Conservation (phyloP, 1,139 yeast species). For the Spathaspora sp. region DNA sequence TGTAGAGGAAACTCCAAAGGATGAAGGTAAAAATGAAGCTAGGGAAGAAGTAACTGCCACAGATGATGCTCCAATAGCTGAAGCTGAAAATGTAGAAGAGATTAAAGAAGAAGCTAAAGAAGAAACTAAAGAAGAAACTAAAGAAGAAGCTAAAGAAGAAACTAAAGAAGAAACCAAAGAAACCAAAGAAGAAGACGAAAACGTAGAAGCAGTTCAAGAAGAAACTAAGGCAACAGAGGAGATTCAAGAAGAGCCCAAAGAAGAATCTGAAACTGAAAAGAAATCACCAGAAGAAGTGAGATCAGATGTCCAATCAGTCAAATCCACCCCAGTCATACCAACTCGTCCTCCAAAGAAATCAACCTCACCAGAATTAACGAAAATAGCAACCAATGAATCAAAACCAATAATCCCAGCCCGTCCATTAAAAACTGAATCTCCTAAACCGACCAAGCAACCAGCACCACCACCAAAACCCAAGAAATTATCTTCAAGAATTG, state of each 20-base stretch:
- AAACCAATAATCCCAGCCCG: slow-evolving; percentile 11
- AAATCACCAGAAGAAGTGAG: slow-evolving; percentile 3
- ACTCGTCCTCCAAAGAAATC: slow-evolving; percentile 12
- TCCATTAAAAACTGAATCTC: slow-evolving; percentile 9
- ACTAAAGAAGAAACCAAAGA: neutral
- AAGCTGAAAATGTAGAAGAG: neutral
- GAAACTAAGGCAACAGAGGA: neutral
- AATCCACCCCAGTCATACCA: slow-evolving; percentile 10
- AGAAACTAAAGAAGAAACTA: neutral
- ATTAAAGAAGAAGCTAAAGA: neutral
- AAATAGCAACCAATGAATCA: neutral
- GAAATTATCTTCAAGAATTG: slow-evolving; percentile 72
- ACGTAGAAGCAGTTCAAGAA: slow-evolving; percentile 9
- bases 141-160: neutral
- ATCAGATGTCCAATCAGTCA: neutral
- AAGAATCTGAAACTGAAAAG: neutral
- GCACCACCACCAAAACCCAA: slow-evolving; percentile 70
- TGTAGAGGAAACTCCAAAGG: neutral
- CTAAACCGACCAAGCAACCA: slow-evolving; percentile 21
- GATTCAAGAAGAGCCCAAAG: neutral
- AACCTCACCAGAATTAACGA: slow-evolving; percentile 10
- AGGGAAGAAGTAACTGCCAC: slow-evolving; percentile 10
- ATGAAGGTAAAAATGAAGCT: neutral
- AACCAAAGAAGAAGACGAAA: slow-evolving; percentile 1
- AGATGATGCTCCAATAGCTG: neutral